Percentiles rank a stretch among this genome's conserved stretches.
Conservation (phyloP, 257 asterid genomes). For the Solanum habrochaites region DNA sequence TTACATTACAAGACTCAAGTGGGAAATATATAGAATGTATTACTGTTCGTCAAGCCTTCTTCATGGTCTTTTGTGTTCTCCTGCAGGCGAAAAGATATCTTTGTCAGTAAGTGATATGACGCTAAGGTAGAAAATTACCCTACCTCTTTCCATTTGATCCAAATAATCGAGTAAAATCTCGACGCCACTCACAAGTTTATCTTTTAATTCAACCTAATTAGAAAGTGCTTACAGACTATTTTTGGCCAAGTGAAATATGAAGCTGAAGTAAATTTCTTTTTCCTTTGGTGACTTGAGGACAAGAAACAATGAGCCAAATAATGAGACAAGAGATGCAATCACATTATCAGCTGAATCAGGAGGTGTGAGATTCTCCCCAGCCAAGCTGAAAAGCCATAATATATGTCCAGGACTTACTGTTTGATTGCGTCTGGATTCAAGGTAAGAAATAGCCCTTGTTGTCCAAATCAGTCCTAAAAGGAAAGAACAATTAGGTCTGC, state of each 20-base stretch:
- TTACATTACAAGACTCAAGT: too few species aligned
- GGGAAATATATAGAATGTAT: too few species aligned
- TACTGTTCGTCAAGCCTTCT: too few species aligned
- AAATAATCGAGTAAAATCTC: background rate
- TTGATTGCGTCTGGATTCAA: constrained; percentile 24
- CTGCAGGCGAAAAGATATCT: constrained; percentile 13
- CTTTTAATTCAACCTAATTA: background rate
- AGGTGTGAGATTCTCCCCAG: background rate
- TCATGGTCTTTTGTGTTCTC: constrained; percentile 13
- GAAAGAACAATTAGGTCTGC: background rate
- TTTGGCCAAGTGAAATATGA: background rate
- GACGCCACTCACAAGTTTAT: background rate
- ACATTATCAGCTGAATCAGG: background rate
- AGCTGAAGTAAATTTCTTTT: background rate
- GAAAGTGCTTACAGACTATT: background rate
- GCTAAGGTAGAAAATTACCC: background rate
- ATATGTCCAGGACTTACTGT: constrained; percentile 25
- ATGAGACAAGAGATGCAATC: background rate
- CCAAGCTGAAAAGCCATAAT: background rate
- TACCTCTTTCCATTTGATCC: too few species aligned
- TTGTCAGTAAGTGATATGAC: background rate
- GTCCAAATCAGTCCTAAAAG: constrained; percentile 32
- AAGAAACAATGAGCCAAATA: background rate
- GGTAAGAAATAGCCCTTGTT: constrained; percentile 27
- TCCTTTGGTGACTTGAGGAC: background rate